Evolutionary conservation across 495 filamentous ascomycete genomes (phyloP).

Genomic region (Neurospora sp.): DNA sequence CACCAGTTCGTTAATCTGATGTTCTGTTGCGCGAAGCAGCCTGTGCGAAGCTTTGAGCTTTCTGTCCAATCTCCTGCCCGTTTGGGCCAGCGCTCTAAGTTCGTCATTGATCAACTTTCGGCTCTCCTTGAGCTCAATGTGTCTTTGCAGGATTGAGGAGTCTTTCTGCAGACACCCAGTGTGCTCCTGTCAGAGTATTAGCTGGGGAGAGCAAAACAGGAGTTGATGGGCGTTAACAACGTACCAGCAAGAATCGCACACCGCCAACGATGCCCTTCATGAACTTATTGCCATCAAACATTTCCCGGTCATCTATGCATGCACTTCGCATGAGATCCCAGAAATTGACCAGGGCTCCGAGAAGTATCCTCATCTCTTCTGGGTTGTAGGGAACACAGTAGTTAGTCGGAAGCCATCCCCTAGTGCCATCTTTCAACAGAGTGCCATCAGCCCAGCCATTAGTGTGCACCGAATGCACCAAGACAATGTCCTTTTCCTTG

Average conservation of each 20-base stretch:
- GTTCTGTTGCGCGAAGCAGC: conserved; percentile 32
- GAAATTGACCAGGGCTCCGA: conserved; percentile 81
- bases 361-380: conserved; percentile 68
- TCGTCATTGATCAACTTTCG: conserved; percentile 84
- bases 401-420: conserved; percentile 97
- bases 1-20: conserved; percentile 63
- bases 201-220: conserved; percentile 4
- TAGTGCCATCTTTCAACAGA: conserved; percentile 72
- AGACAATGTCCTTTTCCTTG: conserved; percentile 80
- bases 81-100: conserved; percentile 78
- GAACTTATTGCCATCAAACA: conserved; percentile 79
- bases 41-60: conserved; percentile 24
- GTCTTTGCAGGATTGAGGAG: conserved; percentile 57
- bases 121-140: conserved; percentile 66
- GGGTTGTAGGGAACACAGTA: conserved; percentile 95
- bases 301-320: conserved; percentile 51
- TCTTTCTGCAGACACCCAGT: conserved; percentile 83
- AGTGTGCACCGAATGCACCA: conserved; percentile 94
- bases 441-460: conserved; percentile 99
- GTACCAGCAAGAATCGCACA: conserved; percentile 79
- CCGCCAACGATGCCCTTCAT: conserved; percentile 89
- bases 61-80: conserved; percentile 71
- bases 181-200: conserved; percentile 52
- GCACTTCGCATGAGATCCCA: conserved; percentile 79
- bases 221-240: conserved; percentile 17